Evolutionary conservation across 306 rosid genomes (phyloP), one percentile per base, ranked within the genome.

Genomic region (Macrotyloma uniflorum): DNA sequence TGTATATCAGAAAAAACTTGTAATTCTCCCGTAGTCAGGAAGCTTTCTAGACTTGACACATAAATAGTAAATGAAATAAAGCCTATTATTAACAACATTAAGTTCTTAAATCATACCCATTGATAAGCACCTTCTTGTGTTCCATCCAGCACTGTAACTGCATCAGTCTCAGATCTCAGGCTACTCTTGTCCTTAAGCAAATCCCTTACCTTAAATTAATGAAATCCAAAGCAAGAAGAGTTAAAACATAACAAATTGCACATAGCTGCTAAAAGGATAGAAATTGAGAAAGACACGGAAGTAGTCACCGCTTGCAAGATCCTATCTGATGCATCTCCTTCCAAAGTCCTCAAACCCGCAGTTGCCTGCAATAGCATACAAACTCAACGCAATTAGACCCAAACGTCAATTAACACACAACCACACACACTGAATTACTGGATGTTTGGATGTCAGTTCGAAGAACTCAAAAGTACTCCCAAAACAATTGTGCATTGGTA

Each of bases 111-210:
- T 10, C 97, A 70, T 89, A 95, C 99, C 99, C 99, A 96, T 85
- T 93, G 93, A 67, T 20, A 96, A 70, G 98, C 93, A 61, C 99
- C 99, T 86, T 96, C 99, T 85, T 96, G 94, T 76, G 88, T 88
- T 83, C 99, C 99, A 87, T 96, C 99, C 55, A 96, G 82, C 35
- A 96, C 99, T 1, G 94, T 74, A 43, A 96, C 99, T 3, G 90
- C 90, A 76, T 85, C 83, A 23, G 86, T 3, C 32, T 83, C 86
- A 26, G 85, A 84, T 83, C 47, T 93, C 71, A 96, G 85, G 63
- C 75, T 24, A 87, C 94, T 90, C 67, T 75, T 88, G 0, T 87
- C 78, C 82, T 80, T 86, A 67, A 95, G 87, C 79, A 96, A 88
- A 82, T 96, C 93, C 88, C 92, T 81, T 51, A 96, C 98, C 98